These are phyloP conservation scores for Phytopythium helicoides DNA, from an alignment of 352 stramenopile genomes.

Conservation along the genomic window DNA sequence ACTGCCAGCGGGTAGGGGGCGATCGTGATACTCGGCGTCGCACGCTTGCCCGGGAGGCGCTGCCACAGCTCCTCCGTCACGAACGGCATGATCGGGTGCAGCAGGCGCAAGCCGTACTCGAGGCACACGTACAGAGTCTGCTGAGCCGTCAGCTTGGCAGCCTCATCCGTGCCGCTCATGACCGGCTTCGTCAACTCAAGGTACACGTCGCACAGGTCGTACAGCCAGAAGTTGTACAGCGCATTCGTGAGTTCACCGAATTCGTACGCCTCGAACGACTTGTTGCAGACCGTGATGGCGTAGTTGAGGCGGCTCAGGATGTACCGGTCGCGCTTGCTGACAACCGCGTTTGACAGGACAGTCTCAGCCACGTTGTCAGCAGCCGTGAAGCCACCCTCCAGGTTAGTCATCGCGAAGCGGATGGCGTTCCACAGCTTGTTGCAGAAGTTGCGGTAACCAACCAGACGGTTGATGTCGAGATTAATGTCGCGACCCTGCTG, in stretches of 20 bases:
- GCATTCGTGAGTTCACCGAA: constrained; percentile 95
- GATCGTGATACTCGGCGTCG: constrained; percentile 72
- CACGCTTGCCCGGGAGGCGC: constrained; percentile 72
- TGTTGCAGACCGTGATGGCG: constrained; percentile 72
- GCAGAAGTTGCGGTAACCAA: constrained; percentile 99
- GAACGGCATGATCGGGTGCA: constrained; percentile 99
- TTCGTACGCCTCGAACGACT: constrained; percentile 91
- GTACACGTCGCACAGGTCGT: constrained; percentile 99
- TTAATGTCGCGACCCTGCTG: constrained; percentile 97
- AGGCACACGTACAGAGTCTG: constrained; percentile 86
- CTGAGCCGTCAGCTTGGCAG: constrained; percentile 76
- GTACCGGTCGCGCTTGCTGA: constrained; percentile 71
- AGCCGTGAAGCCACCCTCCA: constrained; percentile 77
- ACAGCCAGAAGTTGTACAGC: constrained; percentile 98
- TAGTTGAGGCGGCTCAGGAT: constrained; percentile 83
- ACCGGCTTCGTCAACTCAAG: constrained; percentile 99
- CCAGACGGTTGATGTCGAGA: constrained; percentile 98
- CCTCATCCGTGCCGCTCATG: constrained; percentile 76
- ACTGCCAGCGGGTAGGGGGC: constrained; percentile 74
- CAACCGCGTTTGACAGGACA: constrained; percentile 62
- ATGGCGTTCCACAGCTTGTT: constrained; percentile 99
- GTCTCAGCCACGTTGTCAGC: constrained; percentile 53
- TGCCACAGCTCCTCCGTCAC: constrained; percentile 95
- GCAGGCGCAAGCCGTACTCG: constrained; percentile 84
- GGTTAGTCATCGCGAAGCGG: constrained; percentile 96